phyloP scores from a whole-genome alignment of 305 asterid species.

The Fraxinus sp. region DNA sequence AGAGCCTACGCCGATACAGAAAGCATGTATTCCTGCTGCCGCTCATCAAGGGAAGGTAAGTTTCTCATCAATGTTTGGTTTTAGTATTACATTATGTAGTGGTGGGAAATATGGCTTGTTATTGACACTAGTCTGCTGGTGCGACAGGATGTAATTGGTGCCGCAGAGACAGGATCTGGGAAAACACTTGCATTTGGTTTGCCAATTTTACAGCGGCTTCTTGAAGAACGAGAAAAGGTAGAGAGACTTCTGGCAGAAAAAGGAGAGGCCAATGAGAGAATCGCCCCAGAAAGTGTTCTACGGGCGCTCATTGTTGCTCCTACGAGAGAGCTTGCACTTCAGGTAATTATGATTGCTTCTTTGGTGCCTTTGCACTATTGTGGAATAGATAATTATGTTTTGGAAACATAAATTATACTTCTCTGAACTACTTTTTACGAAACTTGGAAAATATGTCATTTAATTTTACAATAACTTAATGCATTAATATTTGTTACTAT shows the following conservation, averaged over 20 bases:
- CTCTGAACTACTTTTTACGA: background rate
- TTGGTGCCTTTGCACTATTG: constrained; percentile 4
- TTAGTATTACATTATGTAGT: constrained; percentile 4
- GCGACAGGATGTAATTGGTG: constrained; percentile 93
- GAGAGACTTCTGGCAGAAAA: constrained; percentile 49
- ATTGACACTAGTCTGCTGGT: constrained; percentile 30
- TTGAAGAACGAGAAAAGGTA: constrained; percentile 80
- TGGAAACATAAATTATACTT: background rate
- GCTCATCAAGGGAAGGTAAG: constrained; percentile 99
- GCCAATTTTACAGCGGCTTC: constrained; percentile 91
- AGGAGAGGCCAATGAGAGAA: constrained; percentile 60
- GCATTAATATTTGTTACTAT: constrained; percentile 11
- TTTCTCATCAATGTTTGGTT: constrained; percentile 19
- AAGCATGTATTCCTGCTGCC: constrained; percentile 88
- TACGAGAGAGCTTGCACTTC: constrained; percentile 98
- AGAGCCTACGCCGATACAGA: constrained; percentile 94
- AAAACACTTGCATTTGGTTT: constrained; percentile 98
- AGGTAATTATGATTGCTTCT: constrained; percentile 47
- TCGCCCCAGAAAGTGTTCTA: constrained; percentile 53
- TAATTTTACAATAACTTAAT: background rate
- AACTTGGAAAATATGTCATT: constrained; percentile 13
- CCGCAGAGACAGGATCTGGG: constrained; percentile 99
- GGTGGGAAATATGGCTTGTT: constrained; percentile 11
- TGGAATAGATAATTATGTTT: constrained; percentile 10
- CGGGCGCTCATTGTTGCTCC: constrained; percentile 95